Percentiles rank a stretch among this genome's conserved stretches.
phyloP scores from a whole-genome alignment of 192 early-diverging fungal genomes.

The Mycoemilia scoparia region DNA sequence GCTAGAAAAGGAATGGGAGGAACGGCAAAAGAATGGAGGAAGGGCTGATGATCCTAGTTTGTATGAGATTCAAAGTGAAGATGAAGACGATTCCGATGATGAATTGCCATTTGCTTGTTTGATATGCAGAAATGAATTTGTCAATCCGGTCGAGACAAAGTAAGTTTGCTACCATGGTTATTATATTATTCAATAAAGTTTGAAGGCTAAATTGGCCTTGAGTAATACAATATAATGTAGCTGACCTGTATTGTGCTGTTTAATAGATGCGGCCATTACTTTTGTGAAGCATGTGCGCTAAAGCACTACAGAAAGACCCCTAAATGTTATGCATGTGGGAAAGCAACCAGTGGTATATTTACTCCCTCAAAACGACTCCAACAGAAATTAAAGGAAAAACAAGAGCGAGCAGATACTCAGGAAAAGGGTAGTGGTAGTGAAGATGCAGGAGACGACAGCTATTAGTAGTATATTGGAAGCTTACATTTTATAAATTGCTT shows the following conservation, averaged over 20 bases:
- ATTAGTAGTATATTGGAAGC: too few relatives aligned
- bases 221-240: conserved; percentile 2
- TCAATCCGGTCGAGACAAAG: conserved; percentile 77
- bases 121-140: conserved; percentile 80
- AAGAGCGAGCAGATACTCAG: not conserved
- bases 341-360: conserved; percentile 70
- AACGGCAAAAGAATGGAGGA: conserved; percentile 43
- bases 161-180: conserved; percentile 4
- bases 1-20: conserved; percentile 96
- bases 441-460: too few relatives aligned
- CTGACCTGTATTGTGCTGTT: not conserved
- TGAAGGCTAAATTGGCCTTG: not conserved
- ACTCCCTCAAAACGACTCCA: conserved; percentile 56
- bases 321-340: conserved; percentile 83
- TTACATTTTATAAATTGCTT: not conserved
- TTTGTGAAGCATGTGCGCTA: conserved; percentile 88
- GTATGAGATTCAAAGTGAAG: conserved; percentile 27
- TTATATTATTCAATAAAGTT: conserved; percentile 3
- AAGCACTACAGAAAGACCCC: conserved; percentile 59
- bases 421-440: not conserved
- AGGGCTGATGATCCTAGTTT: conserved; percentile 27
- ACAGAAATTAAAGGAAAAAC: conserved; percentile 10
- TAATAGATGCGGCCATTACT: conserved; percentile 83
- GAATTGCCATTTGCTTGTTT: conserved; percentile 89
- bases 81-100: conserved; percentile 11